Conservation (phyloP, 1,284 basidiomycete species). For the Ustilago vetiveriae region DNA sequence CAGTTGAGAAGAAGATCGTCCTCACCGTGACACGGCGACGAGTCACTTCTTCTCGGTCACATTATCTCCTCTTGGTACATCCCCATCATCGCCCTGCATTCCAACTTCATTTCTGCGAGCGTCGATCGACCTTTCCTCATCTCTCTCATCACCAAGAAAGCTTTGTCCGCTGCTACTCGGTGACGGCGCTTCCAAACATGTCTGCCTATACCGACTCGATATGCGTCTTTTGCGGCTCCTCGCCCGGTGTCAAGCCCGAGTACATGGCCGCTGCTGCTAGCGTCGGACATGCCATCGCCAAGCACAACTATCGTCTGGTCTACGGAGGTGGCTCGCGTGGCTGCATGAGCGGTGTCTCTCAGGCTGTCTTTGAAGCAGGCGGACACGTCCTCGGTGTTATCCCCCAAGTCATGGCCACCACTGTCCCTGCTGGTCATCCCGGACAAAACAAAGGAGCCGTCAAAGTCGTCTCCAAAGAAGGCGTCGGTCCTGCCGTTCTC, state of each 20-base stretch:
- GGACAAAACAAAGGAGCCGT: conserved; percentile 24
- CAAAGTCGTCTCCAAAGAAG: conserved; percentile 45
- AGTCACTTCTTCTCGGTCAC: no score
- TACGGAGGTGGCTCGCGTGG: conserved; percentile 87
- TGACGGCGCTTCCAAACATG: no score
- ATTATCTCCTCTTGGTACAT: no score
- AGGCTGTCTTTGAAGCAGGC: conserved; percentile 75
- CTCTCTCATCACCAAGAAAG: no score
- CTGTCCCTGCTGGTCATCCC: conserved; percentile 43
- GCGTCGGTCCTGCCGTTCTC: conserved; percentile 62
- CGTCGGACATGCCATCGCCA: conserved; percentile 78
- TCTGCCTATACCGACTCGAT: conserved; percentile 47
- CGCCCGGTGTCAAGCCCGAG: conserved; percentile 54
- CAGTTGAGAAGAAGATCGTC: neutral
- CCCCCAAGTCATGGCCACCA: conserved; percentile 76
- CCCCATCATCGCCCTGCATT: neutral
- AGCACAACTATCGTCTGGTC: conserved; percentile 75
- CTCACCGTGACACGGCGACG: no score
- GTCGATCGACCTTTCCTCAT: no score
- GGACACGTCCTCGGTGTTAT: conserved; percentile 84
- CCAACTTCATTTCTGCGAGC: neutral
- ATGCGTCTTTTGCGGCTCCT: conserved; percentile 67
- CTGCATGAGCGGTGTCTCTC: conserved; percentile 86
- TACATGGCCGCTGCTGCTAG: conserved; percentile 70
- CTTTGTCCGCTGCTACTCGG: no score